Percentiles rank a stretch among this genome's conserved stretches.
Evolutionary conservation across 176 grass and related monocot species (phyloP).

Genomic region (Eleusine indica): DNA sequence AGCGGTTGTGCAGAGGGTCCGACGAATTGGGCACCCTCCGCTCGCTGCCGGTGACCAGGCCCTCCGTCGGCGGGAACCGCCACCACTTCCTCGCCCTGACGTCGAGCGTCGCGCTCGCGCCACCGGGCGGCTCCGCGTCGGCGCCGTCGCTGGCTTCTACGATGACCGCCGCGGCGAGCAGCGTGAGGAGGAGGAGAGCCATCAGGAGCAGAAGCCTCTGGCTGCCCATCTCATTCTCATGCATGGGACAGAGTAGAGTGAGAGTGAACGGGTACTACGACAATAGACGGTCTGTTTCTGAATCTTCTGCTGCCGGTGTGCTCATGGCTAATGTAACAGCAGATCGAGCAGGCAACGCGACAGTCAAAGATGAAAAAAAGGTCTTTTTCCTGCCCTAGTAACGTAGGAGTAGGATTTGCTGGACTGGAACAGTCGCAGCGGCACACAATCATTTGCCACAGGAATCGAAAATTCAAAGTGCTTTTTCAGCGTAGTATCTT

Average conservation of each 20-base stretch:
- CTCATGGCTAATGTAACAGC: slow-evolving; percentile 27
- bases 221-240: slow-evolving; percentile 45
- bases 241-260: slow-evolving; percentile 16
- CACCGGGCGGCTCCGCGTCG: neutral
- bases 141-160: slow-evolving; percentile 8
- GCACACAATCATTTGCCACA: slow-evolving; percentile 45
- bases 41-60: slow-evolving; percentile 61
- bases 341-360: neutral
- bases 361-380: slow-evolving; percentile 33
- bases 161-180: slow-evolving; percentile 40
- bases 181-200: slow-evolving; percentile 38
- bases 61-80: slow-evolving; percentile 51
- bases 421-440: slow-evolving; percentile 2
- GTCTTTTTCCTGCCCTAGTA: slow-evolving; percentile 23
- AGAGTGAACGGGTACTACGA: neutral
- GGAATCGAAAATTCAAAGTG: slow-evolving; percentile 4
- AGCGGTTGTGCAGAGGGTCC: slow-evolving; percentile 89
- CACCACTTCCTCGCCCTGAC: slow-evolving; percentile 48
- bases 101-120: slow-evolving; percentile 26
- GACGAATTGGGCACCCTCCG: slow-evolving; percentile 78
- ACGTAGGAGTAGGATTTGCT: slow-evolving; percentile 23
- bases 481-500: neutral
- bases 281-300: slow-evolving; percentile 26
- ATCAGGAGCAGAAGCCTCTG: slow-evolving; percentile 50
- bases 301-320: slow-evolving; percentile 29